Conservation (phyloP, 1,284 basidiomycete genomes). For the Boletellus dicymbophilus region DNA sequence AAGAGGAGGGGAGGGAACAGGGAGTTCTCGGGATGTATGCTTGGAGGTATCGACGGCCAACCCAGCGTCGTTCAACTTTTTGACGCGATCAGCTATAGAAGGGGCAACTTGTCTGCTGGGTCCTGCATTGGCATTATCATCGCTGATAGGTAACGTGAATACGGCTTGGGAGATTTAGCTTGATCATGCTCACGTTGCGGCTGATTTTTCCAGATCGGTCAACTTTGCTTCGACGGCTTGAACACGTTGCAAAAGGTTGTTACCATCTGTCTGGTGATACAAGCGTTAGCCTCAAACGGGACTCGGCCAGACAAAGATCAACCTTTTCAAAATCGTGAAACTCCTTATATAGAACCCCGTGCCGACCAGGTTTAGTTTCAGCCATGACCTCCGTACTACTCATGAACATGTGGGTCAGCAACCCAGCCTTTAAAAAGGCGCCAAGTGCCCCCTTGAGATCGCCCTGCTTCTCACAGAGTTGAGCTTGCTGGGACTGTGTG, state of each 20-base stretch:
- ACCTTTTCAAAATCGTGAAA: constrained; percentile 63
- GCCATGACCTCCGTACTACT: constrained; percentile 57
- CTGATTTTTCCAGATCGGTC: constrained; percentile 52
- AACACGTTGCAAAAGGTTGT: constrained; percentile 48
- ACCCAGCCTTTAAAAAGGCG: constrained; percentile 60
- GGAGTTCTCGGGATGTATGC: constrained; percentile 50
- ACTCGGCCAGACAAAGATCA: constrained; percentile 25
- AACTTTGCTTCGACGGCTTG: constrained; percentile 59
- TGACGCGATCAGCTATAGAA: constrained; percentile 72
- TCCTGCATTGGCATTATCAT: constrained; percentile 24
- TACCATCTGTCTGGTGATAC: constrained; percentile 46
- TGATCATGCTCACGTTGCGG: constrained; percentile 41
- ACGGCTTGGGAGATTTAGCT: constrained; percentile 7
- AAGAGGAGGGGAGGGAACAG: constrained; percentile 37
- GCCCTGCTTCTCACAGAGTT: constrained; percentile 51
- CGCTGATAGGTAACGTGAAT: constrained; percentile 17
- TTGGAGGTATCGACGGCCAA: constrained; percentile 55
- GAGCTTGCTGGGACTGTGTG: constrained; percentile 51
- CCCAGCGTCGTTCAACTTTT: constrained; percentile 67
- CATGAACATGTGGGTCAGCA: constrained; percentile 56
- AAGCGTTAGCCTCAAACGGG: constrained; percentile 20
- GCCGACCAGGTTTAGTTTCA: constrained; percentile 45
- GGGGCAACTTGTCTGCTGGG: constrained; percentile 45
- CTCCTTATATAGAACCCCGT: constrained; percentile 55
- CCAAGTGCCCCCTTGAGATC: constrained; percentile 61